Evolutionary conservation across 805 yeast species (phyloP).

Genomic region (Wickerhamiella sergipiensis): DNA sequence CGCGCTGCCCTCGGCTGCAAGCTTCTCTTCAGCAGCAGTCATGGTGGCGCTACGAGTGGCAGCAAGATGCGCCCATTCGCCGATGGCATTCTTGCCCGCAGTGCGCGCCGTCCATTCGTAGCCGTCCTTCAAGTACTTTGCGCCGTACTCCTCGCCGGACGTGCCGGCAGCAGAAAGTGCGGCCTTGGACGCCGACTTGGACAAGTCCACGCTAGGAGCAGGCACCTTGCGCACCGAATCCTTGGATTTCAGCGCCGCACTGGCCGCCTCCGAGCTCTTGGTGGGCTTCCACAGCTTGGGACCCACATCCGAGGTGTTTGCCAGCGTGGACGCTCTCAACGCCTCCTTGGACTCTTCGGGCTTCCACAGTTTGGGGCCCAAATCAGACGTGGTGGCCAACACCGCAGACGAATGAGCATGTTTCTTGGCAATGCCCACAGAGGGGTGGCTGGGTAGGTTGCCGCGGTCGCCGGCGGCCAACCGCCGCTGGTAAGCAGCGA

Average conservation of each 20-base stretch:
- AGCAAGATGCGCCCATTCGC: conserved; percentile 13
- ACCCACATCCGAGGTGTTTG: conserved; percentile 19
- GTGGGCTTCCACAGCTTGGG: conserved; percentile 28
- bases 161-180: conserved; percentile 22
- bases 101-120: conserved; percentile 20
- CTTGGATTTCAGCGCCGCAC: conserved; percentile 36
- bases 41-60: conserved; percentile 4
- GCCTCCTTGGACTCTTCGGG: conserved; percentile 20
- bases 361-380: conserved; percentile 25
- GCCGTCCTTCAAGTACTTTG: conserved; percentile 24
- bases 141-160: conserved; percentile 23
- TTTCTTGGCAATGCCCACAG: conserved; percentile 24
- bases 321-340: conserved; percentile 26
- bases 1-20: conserved; percentile 5
- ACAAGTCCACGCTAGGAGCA: conserved; percentile 22
- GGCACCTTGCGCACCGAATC: conserved; percentile 22
- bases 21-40: conserved; percentile 9
- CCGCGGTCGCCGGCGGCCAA: conserved; percentile 23
- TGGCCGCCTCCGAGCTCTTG: conserved; percentile 38
- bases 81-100: not conserved
- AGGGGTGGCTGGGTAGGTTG: conserved; percentile 24
- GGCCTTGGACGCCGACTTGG: conserved; percentile 20
- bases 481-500: conserved; percentile 25
- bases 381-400: conserved; percentile 22
- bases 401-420: conserved; percentile 24